These are phyloP conservation scores for Amphichorda felina DNA, from an alignment of 2,329 filamentous ascomycete genomes.

Conservation along the genomic window DNA sequence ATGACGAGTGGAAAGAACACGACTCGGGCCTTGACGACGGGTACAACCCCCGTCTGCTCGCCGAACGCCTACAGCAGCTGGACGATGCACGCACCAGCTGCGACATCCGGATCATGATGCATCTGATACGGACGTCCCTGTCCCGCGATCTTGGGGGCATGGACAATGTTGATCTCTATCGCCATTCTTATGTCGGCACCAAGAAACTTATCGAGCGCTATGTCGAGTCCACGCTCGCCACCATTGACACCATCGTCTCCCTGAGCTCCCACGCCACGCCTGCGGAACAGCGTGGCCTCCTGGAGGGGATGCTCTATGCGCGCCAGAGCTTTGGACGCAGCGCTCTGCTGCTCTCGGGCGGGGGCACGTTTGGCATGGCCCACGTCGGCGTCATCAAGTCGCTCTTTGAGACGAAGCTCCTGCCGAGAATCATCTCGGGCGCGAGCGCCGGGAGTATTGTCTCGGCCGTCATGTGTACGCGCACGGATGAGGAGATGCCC, in stretches of 20 bases:
- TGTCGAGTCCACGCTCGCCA: constrained; percentile 65
- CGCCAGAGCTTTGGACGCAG: constrained; percentile 78
- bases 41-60: constrained; percentile 60
- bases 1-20: constrained; percentile 64
- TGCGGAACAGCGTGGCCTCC: constrained; percentile 43
- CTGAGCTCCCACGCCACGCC: constrained; percentile 38
- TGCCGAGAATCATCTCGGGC: constrained; percentile 80
- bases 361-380: constrained; percentile 84
- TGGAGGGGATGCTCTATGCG: constrained; percentile 60
- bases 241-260: constrained; percentile 61
- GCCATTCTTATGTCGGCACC: constrained; percentile 74
- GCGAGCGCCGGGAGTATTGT: constrained; percentile 84
- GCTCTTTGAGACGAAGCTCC: constrained; percentile 59
- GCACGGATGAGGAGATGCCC: constrained; percentile 69
- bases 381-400: constrained; percentile 82
- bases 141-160: constrained; percentile 77
- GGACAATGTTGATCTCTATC: constrained; percentile 72
- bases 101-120: constrained; percentile 67
- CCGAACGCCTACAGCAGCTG: constrained; percentile 57
- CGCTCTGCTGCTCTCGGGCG: constrained; percentile 71
- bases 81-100: constrained; percentile 61
- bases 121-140: constrained; percentile 67
- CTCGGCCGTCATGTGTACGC: constrained; percentile 65
- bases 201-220: constrained; percentile 82
- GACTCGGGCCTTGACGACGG: constrained; percentile 44